Conservation (phyloP, 2,329 filamentous ascomycete genomes). For the Graphilbum fragrans region DNA sequence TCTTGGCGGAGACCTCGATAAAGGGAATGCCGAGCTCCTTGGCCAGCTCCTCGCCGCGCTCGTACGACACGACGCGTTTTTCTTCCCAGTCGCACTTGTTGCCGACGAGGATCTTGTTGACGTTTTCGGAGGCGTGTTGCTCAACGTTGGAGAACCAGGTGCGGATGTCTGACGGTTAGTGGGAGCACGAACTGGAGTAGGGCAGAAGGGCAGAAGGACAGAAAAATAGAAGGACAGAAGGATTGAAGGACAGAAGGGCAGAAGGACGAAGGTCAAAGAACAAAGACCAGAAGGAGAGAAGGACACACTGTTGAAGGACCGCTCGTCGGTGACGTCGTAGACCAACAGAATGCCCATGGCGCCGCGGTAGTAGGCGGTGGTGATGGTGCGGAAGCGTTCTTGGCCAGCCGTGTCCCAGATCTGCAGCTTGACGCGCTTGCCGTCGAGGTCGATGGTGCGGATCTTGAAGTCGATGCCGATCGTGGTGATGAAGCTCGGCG, state of each 20-base stretch:
- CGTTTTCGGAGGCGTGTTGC: slow-evolving; percentile 94
- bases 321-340: slow-evolving; percentile 95
- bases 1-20: slow-evolving; percentile 96
- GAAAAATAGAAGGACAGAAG: slow-evolving; percentile 1
- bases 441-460: slow-evolving; percentile 94
- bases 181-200: too few species aligned
- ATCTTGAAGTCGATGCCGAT: slow-evolving; percentile 99
- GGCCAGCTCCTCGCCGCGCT: slow-evolving; percentile 84
- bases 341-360: slow-evolving; percentile 97
- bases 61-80: slow-evolving; percentile 87
- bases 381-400: slow-evolving; percentile 97
- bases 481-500: slow-evolving; percentile 94
- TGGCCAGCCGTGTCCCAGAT: slow-evolving; percentile 99
- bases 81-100: slow-evolving; percentile 99
- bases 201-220: slow-evolving; percentile 3
- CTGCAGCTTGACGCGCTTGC: slow-evolving; percentile 97
- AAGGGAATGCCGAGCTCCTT: slow-evolving; percentile 96
- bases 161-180: slow-evolving; percentile 62
- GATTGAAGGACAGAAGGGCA: neutral
- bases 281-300: slow-evolving; percentile 2
- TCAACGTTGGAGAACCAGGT: slow-evolving; percentile 99
- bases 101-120: slow-evolving; percentile 98
- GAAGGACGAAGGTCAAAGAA: slow-evolving; percentile 1
- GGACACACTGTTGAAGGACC: slow-evolving; percentile 80
- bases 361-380: slow-evolving; percentile 94